These are phyloP conservation scores for Candida tetrigidarum DNA, from an alignment of 1,139 yeast genomes.

Conservation along the genomic window DNA sequence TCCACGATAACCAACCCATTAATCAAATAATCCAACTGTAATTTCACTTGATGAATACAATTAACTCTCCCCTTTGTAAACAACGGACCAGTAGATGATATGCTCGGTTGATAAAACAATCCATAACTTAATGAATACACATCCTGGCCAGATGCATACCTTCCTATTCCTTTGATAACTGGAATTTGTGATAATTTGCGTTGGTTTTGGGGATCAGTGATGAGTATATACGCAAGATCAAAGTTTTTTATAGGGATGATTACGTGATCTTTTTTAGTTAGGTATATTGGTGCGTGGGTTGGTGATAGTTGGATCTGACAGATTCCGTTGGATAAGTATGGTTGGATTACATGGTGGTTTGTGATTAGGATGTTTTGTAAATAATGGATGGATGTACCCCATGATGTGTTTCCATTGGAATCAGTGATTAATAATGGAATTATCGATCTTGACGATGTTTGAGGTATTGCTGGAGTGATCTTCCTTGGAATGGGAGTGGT, in stretches of 20 bases:
- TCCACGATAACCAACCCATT: slow-evolving; percentile 52
- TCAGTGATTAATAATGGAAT: slow-evolving; percentile 12
- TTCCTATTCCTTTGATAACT: neutral
- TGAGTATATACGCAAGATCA: slow-evolving; percentile 10
- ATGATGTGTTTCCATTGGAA: slow-evolving; percentile 18
- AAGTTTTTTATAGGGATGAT: slow-evolving; percentile 10
- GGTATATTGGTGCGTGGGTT: no score
- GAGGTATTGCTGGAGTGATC: neutral
- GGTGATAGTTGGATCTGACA: slow-evolving; percentile 10
- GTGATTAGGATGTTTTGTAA: slow-evolving; percentile 34
- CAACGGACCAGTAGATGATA: no score
- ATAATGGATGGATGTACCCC: slow-evolving; percentile 44
- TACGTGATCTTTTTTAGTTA: slow-evolving; percentile 19
- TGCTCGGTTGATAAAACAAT: slow-evolving; percentile 37
- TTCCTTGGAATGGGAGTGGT: no score
- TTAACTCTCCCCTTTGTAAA: slow-evolving; percentile 50
- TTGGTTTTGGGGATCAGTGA: slow-evolving; percentile 16
- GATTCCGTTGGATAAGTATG: slow-evolving; percentile 17
- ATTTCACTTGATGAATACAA: slow-evolving; percentile 20
- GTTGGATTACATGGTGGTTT: slow-evolving; percentile 39
- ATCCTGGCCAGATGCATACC: slow-evolving; percentile 29
- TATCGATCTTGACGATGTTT: slow-evolving; percentile 2
- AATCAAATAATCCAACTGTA: slow-evolving; percentile 5
- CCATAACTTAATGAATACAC: slow-evolving; percentile 65
- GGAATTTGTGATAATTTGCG: neutral